Evolutionary conservation across 805 yeast genomes (phyloP), one percentile per base, ranked within the genome.

Genomic region (Candida corydali): DNA sequence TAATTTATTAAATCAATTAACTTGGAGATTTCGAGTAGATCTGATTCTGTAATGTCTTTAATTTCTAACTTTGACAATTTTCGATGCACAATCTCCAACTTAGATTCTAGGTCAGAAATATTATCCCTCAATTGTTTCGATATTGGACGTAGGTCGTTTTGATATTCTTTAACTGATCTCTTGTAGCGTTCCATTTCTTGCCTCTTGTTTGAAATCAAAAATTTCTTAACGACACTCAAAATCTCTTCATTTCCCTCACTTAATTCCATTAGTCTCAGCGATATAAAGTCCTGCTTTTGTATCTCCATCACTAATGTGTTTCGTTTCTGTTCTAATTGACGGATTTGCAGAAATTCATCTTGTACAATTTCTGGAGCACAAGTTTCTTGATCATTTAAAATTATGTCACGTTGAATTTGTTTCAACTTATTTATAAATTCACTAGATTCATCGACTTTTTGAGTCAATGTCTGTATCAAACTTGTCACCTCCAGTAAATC

Each of bases 241-340:
- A 65, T 56, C 14, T 57, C 65, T 27, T 55, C 51, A 40, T 63
- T 59, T 37, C 61, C 69, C 20, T 41, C 46, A 3, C 63, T 46
- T 32, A 67, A 42, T 26, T 61, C 69, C 14, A 37, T 26, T n/a
- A 66, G 40, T 40, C 62, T 59, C 6, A 47, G 57, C 5, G 54
- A 34, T 3, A 62, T 37, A 32, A 46, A 62, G 29, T 64, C 68
- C 33, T 65, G 69, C 27, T 54, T 49, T 42, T 67, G 72, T n/a
- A 67, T 42, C n/a, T 55, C 62, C 65, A 61, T 57, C 0, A 64
- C 53, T 19, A 63, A 43, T 7, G 46, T 48, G 5, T 63, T 37
- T 26, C 71, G 42, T 28, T 52, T 51, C 27, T 46, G 39, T 39
- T 65, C 65, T 20, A 66, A 42, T 29, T 45, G 42, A 28, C 35